Percentiles rank a stretch among this genome's conserved stretches.
Evolutionary conservation across 2,329 filamentous ascomycete genomes (phyloP).

Genomic region (Cordyceps javanica): DNA sequence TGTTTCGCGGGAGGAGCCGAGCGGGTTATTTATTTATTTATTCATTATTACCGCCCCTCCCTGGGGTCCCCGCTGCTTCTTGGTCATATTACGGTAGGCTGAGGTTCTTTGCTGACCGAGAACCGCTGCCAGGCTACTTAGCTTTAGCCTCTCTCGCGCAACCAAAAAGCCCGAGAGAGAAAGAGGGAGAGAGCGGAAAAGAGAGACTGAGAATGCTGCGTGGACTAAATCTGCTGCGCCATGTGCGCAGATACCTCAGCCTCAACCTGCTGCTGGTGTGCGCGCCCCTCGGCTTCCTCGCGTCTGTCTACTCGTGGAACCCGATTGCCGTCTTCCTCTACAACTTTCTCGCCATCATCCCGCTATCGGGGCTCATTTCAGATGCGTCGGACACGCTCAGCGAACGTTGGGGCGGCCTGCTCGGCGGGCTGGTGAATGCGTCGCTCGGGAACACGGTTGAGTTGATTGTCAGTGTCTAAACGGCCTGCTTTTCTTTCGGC

Average conservation of each 20-base stretch:
- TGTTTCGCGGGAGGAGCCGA: neutral
- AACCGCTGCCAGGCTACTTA: neutral
- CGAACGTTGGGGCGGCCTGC: constrained; percentile 13
- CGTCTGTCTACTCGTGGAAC: constrained; percentile 8
- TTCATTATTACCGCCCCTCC: neutral
- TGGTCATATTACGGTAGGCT: too few relatives aligned
- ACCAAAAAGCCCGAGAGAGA: too few relatives aligned
- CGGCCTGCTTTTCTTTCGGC: neutral
- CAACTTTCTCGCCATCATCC: constrained; percentile 16
- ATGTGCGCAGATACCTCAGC: neutral
- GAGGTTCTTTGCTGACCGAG: neutral
- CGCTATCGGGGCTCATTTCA: constrained; percentile 14
- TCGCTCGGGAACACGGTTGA: constrained; percentile 17
- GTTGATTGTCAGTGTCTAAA: constrained; percentile 10
- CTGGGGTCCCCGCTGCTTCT: too few relatives aligned
- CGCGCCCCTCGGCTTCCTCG: constrained; percentile 14
- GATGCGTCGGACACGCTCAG: constrained; percentile 15
- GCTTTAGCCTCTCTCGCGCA: neutral
- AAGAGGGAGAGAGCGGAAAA: too few relatives aligned
- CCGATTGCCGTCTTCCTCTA: constrained; percentile 8
- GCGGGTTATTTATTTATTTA: too few relatives aligned
- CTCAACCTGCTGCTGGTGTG: constrained; percentile 11
- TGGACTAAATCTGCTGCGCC: neutral
- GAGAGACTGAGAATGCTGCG: constrained; percentile 1
- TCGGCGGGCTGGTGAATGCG: constrained; percentile 16